phyloP scores from a whole-genome alignment of 1,284 basidiomycete genomes.

The Leucoagaricus sp. region DNA sequence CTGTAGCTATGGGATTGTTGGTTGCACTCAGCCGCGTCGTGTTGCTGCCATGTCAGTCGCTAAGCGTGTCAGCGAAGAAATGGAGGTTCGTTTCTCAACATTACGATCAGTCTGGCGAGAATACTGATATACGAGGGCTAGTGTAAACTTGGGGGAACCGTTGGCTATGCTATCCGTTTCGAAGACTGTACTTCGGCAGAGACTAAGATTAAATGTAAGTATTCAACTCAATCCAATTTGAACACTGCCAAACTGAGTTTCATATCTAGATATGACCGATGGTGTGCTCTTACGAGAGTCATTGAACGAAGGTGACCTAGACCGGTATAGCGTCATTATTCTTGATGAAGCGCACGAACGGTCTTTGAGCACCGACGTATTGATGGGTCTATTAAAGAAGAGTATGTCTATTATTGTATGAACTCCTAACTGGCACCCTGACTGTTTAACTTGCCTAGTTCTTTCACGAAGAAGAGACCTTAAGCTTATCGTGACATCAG shows the following conservation, averaged over 20 bases:
- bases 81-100: slow-evolving; percentile 56
- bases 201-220: slow-evolving; percentile 93
- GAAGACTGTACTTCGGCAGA: slow-evolving; percentile 93
- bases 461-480: slow-evolving; percentile 89
- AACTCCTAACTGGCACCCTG: neutral
- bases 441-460: slow-evolving; percentile 48
- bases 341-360: slow-evolving; percentile 98
- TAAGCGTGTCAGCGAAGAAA: slow-evolving; percentile 97
- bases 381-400: slow-evolving; percentile 95
- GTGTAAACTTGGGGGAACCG: slow-evolving; percentile 85
- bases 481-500: slow-evolving; percentile 97
- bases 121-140: slow-evolving; percentile 29
- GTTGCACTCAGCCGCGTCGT: slow-evolving; percentile 96
- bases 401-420: slow-evolving; percentile 54
- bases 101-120: neutral
- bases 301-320: slow-evolving; percentile 93
- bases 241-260: neutral
- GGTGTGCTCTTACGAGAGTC: slow-evolving; percentile 96
- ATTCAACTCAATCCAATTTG: neutral
- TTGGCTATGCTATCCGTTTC: slow-evolving; percentile 97
- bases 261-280: slow-evolving; percentile 87
- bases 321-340: slow-evolving; percentile 94
- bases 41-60: slow-evolving; percentile 99
- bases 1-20: slow-evolving; percentile 84
- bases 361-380: slow-evolving; percentile 92